Base-by-base conservation (phyloP, 2,329 filamentous ascomycete genomes). In the Knufia petricola region DNA sequence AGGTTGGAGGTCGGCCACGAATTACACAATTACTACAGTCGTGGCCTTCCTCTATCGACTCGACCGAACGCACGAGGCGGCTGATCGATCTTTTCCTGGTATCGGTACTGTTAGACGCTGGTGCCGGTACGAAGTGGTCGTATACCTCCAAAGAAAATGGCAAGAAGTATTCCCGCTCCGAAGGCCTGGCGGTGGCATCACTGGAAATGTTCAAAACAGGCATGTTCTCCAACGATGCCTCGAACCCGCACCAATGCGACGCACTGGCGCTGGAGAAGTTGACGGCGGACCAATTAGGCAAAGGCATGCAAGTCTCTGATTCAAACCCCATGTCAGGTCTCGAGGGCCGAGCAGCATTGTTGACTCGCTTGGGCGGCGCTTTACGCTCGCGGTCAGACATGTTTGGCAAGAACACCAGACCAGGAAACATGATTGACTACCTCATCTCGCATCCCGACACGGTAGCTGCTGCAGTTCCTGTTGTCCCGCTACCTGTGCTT, bases 351-450 rank as follows among this genome's bases (percentile, higher is more conserved):
- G 82, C 88, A 3, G 82, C 83, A 15, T 75, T 98, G 39, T 71
- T 98, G 34, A 75, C 86, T 34, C 76, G 84, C 44, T 75, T 98
- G 1, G 80, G 81, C 10, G 75, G 82, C 54, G 89, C 90, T 3
- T 69, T 98, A 48, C 70, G 74, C 2, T 77, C 82, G 54, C 88
- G 90, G 62, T 75, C 79, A 50, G 84, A 92, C 44, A 84, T 87
- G 58, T 98, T 95, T 65, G 90, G 90, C 20, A 74, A 77, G 1
- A 81, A 89, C 61, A 85, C 83, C 45, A 77, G 92, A 50, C 92
- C 92, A 9, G 92, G 92, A 58, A 94, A 95, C 64, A 88, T 98
- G 81, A 80, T 96, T 53, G 90, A 96, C 66, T 89, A 94, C 63
- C 79, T 96, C n/a, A 77, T 96, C 32, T 85, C 85, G 2, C 92